Percentiles rank a stretch among this genome's conserved stretches.
These are phyloP conservation scores for Pontederia paniculata DNA, from an alignment of 176 grass and related monocot genomes.

Conservation along the genomic window DNA sequence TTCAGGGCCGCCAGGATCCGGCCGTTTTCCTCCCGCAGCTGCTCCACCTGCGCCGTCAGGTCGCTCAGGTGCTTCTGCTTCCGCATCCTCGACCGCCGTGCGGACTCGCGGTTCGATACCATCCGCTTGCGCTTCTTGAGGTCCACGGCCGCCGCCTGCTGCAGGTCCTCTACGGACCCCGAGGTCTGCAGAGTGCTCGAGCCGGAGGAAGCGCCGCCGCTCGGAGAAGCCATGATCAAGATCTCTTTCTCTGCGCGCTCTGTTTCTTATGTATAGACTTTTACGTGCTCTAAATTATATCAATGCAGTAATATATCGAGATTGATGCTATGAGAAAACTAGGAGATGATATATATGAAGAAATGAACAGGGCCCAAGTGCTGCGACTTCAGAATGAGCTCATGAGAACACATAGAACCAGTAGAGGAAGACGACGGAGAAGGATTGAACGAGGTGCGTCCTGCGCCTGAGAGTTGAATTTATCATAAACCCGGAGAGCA, in stretches of 20 bases:
- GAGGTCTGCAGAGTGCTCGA: conserved; percentile 26
- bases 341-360: neutral
- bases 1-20: conserved; percentile 43
- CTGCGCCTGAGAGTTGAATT: conserved; percentile 88
- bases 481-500: conserved; percentile 98
- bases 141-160: conserved; percentile 46
- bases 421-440: conserved; percentile 99
- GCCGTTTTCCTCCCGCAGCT: conserved; percentile 62
- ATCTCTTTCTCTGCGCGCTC: too few relatives aligned
- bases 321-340: too few relatives aligned
- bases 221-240: conserved; percentile 92
- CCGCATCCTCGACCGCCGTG: conserved; percentile 69
- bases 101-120: conserved; percentile 89
- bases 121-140: conserved; percentile 65
- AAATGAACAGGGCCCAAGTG: neutral
- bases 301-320: neutral
- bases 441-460: conserved; percentile 91
- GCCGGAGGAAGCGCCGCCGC: conserved; percentile 28
- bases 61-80: conserved; percentile 93
- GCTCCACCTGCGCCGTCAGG: conserved; percentile 46
- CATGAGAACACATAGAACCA: conserved; percentile 99
- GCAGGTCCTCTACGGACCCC: conserved; percentile 40
- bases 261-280: neutral
- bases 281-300: conserved; percentile 6
- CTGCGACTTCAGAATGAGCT: conserved; percentile 22